phyloP scores from a whole-genome alignment of 148 eudicot species.

The Agrostemma githago region DNA sequence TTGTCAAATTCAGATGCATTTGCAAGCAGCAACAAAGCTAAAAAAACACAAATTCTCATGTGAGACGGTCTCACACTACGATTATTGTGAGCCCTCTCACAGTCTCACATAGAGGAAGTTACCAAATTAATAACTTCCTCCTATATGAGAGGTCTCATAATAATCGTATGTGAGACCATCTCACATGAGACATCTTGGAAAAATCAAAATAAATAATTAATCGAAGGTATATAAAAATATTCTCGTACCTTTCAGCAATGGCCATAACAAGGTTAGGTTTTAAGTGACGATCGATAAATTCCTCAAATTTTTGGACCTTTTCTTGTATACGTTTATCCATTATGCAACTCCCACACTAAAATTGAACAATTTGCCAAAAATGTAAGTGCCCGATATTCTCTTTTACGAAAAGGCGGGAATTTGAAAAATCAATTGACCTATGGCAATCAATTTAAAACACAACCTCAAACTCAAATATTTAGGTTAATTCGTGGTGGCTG shows the following conservation, averaged over 20 bases:
- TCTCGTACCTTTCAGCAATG: conserved; percentile 62
- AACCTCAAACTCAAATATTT: too few species aligned
- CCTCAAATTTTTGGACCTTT: conserved; percentile 67
- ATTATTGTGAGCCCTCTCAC: too few species aligned
- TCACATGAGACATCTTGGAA: not conserved
- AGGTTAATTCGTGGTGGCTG: too few species aligned
- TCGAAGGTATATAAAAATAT: not conserved
- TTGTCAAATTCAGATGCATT: not conserved
- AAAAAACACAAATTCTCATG: too few species aligned
- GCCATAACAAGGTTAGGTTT: conserved; percentile 83
- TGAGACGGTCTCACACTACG: too few species aligned
- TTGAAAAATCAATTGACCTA: too few species aligned
- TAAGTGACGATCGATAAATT: conserved; percentile 69
- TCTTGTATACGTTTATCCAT: conserved; percentile 57
- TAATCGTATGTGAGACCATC: not conserved
- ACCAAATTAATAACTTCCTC: too few species aligned
- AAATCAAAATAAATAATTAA: not conserved
- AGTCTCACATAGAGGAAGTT: too few species aligned
- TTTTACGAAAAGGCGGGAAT: too few species aligned
- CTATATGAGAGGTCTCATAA: not conserved
- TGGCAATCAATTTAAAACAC: too few species aligned
- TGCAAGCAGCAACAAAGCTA: not conserved
- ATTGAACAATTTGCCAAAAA: not conserved
- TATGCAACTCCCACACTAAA: not conserved
- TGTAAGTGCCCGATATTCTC: too few species aligned